Evolutionary conservation across 2,329 filamentous ascomycete species (phyloP).

Genomic region (Ophiosphaerella narmari): DNA sequence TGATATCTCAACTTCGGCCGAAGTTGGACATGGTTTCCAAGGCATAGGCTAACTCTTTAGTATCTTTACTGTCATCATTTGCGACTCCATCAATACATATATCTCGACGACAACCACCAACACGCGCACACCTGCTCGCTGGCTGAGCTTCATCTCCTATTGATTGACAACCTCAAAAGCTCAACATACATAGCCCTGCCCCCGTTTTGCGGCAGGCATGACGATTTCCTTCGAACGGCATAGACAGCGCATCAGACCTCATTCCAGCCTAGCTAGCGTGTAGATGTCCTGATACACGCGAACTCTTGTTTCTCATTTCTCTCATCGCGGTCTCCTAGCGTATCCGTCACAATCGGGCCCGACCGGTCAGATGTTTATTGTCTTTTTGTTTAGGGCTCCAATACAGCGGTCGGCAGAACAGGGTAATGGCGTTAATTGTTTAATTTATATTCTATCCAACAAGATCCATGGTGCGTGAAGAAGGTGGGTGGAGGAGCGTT

Average conservation of each 20-base stretch:
- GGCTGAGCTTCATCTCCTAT: conserved; percentile 32
- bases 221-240: conserved; percentile 36
- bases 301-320: conserved; percentile 10
- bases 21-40: conserved; percentile 56
- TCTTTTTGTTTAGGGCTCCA: conserved; percentile 17
- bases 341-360: conserved; percentile 3
- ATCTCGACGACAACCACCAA: conserved; percentile 23
- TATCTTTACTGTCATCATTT: conserved; percentile 5
- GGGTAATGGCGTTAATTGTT: conserved; percentile 25
- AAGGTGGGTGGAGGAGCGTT: background rate
- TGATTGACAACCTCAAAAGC: conserved; percentile 24
- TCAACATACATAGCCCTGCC: conserved; percentile 22
- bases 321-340: conserved; percentile 12
- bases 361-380: conserved; percentile 15
- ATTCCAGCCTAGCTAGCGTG: conserved; percentile 9
- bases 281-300: conserved; percentile 8
- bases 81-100: conserved; percentile 12
- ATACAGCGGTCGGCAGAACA: conserved; percentile 18
- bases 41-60: conserved; percentile 22
- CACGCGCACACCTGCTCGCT: conserved; percentile 32
- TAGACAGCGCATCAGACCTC: conserved; percentile 29
- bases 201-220: conserved; percentile 25
- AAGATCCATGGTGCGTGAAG: background rate
- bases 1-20: conserved; percentile 63
- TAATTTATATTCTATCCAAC: conserved; percentile 26